Conservation (phyloP, 805 yeast species). For the Metahyphopichia silvanorum region DNA sequence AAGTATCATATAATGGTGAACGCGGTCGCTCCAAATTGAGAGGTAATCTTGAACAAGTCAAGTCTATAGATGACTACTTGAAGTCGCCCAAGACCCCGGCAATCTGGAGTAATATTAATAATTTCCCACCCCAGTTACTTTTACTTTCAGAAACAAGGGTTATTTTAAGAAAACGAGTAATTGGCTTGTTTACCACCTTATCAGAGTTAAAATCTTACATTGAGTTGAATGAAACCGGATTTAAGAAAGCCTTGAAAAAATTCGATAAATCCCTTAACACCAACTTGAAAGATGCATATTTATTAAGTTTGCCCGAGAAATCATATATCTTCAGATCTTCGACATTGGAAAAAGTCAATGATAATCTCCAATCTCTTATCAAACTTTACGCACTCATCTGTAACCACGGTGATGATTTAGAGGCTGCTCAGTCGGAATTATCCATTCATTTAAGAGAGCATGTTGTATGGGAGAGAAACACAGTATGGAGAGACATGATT, state of each 20-base stretch:
- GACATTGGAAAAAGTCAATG: slow-evolving; percentile 28
- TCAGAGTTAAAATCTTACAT: slow-evolving; percentile 49
- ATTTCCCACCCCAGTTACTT: slow-evolving; percentile 30
- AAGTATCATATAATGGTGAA: slow-evolving; percentile 9
- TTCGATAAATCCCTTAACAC: slow-evolving; percentile 51
- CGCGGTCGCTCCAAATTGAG: slow-evolving; percentile 4
- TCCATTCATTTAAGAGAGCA: slow-evolving; percentile 55
- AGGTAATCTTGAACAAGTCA: slow-evolving; percentile 7
- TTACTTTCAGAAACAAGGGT: slow-evolving; percentile 49
- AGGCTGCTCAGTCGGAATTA: slow-evolving; percentile 49
- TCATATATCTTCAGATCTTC: slow-evolving; percentile 37
- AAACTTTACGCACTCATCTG: slow-evolving; percentile 37
- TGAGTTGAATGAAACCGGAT: slow-evolving; percentile 52
- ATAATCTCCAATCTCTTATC: slow-evolving; percentile 28
- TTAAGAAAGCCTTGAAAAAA: slow-evolving; percentile 51
- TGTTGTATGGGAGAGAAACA: slow-evolving; percentile 54
- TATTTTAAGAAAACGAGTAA: slow-evolving; percentile 43
- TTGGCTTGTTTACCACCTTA: slow-evolving; percentile 41
- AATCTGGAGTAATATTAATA: slow-evolving; percentile 25
- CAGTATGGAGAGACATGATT: slow-evolving; percentile 57
- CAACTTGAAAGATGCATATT: slow-evolving; percentile 38
- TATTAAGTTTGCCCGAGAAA: slow-evolving; percentile 42
- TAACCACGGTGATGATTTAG: slow-evolving; percentile 38
- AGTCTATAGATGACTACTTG: slow-evolving; percentile 32
- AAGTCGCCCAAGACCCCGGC: slow-evolving; percentile 34